Evolutionary conservation across 1,284 basidiomycete species (phyloP).

Genomic region (Takashimella koratensis): DNA sequence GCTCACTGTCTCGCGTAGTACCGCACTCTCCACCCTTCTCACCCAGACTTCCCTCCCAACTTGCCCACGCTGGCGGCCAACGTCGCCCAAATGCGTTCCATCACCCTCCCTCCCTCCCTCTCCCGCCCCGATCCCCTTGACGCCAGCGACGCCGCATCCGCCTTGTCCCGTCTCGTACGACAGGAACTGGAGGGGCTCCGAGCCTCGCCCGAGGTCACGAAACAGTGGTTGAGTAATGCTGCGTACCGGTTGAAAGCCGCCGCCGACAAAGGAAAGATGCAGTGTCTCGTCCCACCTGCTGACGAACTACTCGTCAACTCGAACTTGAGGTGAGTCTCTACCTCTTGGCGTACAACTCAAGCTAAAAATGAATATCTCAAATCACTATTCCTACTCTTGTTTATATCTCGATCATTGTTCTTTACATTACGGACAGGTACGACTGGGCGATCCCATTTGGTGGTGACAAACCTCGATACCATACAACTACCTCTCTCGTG

Average conservation of each 20-base stretch:
- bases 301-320: conserved; percentile 25
- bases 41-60: conserved; percentile 24
- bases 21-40: conserved; percentile 18
- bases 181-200: conserved; percentile 13
- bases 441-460: conserved; percentile 28
- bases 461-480: conserved; percentile 15
- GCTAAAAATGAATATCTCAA: too few species aligned
- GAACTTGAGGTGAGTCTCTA: conserved; percentile 19
- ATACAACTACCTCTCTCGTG: conserved; percentile 16
- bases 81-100: conserved; percentile 28
- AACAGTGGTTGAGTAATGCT: conserved; percentile 17
- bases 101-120: conserved; percentile 8
- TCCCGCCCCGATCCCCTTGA: background rate
- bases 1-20: conserved; percentile 14
- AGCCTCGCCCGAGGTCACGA: conserved; percentile 11
- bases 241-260: conserved; percentile 10
- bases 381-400: background rate
- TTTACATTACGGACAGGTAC: too few species aligned
- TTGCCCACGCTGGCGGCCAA: conserved; percentile 23
- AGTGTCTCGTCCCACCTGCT: conserved; percentile 16
- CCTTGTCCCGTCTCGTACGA: conserved; percentile 12
- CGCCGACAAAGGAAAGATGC: conserved; percentile 11
- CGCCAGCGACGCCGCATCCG: conserved; percentile 3
- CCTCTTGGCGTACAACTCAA: background rate
- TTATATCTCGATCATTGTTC: background rate